A percentile compares a stretch with the other conserved stretches of the same genome.
Conservation (phyloP, 2,329 filamentous ascomycete genomes). For the Pestalotiopsis sp. region DNA sequence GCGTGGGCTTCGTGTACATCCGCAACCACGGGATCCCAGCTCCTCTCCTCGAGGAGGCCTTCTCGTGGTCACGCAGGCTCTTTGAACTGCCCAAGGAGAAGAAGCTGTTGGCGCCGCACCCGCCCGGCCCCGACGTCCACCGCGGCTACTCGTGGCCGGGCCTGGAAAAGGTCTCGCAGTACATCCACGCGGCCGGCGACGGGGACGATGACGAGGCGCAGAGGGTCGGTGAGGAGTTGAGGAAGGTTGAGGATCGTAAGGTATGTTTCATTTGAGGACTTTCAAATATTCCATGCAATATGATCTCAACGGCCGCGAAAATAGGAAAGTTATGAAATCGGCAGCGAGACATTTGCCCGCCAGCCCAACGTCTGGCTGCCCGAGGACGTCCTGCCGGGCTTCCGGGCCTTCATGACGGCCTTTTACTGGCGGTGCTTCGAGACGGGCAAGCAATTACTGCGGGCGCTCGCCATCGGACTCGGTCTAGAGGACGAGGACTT, state of each 20-base stretch:
- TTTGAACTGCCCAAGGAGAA: conserved; percentile 35
- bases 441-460: conserved; percentile 45
- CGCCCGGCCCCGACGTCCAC: conserved; percentile 48
- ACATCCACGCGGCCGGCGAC: conserved; percentile 41
- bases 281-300: background rate
- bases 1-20: conserved; percentile 35
- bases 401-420: conserved; percentile 47
- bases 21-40: conserved; percentile 34
- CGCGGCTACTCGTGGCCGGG: conserved; percentile 60
- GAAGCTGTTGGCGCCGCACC: conserved; percentile 40
- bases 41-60: conserved; percentile 39
- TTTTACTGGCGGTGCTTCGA: conserved; percentile 53
- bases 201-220: conserved; percentile 37
- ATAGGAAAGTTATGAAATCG: conserved; percentile 56
- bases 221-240: conserved; percentile 44
- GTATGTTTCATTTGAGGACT: conserved; percentile 30
- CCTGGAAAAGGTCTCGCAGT: conserved; percentile 55
- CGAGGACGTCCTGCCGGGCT: conserved; percentile 45
- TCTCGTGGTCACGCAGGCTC: conserved; percentile 35
- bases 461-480: conserved; percentile 49
- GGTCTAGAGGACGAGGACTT: conserved; percentile 47
- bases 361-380: conserved; percentile 56
- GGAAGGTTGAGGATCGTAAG: conserved; percentile 54
- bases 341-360: conserved; percentile 44
- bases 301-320: background rate